Evolutionary conservation across 2,329 filamentous ascomycete species (phyloP).

Genomic region (Trematosphaeria pertusa): DNA sequence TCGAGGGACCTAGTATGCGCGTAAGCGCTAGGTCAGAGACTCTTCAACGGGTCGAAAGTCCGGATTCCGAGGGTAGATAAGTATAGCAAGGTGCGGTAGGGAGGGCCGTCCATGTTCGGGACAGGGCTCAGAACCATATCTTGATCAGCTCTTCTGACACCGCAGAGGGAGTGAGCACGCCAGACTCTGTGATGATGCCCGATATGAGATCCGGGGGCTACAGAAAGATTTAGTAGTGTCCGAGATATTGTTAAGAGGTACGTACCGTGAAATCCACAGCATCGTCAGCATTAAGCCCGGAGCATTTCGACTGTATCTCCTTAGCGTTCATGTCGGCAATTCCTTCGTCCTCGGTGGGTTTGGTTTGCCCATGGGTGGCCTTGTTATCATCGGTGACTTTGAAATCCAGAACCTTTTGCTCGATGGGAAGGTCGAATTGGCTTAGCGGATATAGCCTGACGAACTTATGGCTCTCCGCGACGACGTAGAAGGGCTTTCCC

Average conservation of each 20-base stretch:
- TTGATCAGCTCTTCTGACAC: slow-evolving; percentile 75
- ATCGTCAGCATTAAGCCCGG: slow-evolving; percentile 45
- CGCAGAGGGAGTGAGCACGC: slow-evolving; percentile 72
- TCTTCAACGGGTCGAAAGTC: too few species aligned
- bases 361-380: slow-evolving; percentile 21
- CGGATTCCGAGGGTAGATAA: slow-evolving; percentile 1
- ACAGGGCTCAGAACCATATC: slow-evolving; percentile 57
- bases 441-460: slow-evolving; percentile 83
- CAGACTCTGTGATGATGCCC: slow-evolving; percentile 77
- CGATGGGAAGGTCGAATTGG: slow-evolving; percentile 81
- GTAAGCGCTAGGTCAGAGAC: too few species aligned
- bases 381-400: slow-evolving; percentile 57
- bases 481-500: slow-evolving; percentile 85
- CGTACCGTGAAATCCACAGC: slow-evolving; percentile 75
- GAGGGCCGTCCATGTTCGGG: slow-evolving; percentile 18
- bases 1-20: slow-evolving; percentile 16
- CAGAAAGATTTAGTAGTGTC: slow-evolving; percentile 8
- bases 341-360: slow-evolving; percentile 55
- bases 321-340: slow-evolving; percentile 39
- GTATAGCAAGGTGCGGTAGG: slow-evolving; percentile 6
- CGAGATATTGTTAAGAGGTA: not conserved
- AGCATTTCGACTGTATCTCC: slow-evolving; percentile 19
- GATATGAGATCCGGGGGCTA: slow-evolving; percentile 73
- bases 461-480: slow-evolving; percentile 96
- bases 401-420: slow-evolving; percentile 80